Evolutionary conservation across 176 grass and related monocot genomes (phyloP).

Genomic region (Musa schizocarpa): DNA sequence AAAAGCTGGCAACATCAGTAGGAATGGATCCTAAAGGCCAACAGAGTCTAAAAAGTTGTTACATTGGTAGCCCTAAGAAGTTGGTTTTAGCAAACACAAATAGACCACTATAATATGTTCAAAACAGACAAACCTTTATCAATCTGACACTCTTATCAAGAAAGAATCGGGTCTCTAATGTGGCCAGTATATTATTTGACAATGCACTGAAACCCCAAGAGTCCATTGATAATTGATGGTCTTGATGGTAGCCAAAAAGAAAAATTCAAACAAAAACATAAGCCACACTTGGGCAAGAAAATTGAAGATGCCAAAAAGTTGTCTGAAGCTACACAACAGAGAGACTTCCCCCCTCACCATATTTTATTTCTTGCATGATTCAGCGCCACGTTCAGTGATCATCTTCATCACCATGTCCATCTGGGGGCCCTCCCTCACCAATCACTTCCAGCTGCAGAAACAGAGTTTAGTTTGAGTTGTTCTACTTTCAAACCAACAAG

Average conservation of each 20-base stretch:
- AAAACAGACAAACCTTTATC: not conserved
- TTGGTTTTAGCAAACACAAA: too few relatives aligned
- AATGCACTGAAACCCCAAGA: not conserved
- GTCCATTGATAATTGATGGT: not conserved
- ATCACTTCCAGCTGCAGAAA: slow-evolving; percentile 56
- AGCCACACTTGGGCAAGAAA: not conserved
- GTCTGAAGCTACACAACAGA: not conserved
- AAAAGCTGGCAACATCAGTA: too few relatives aligned
- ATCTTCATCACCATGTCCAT: slow-evolving; percentile 48
- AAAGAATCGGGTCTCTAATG: not conserved
- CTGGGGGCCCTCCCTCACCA: slow-evolving; percentile 43
- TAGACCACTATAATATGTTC: too few relatives aligned
- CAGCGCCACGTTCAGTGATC: slow-evolving; percentile 26
- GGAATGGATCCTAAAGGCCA: too few relatives aligned
- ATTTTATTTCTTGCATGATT: not conserved
- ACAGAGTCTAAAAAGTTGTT: too few relatives aligned
- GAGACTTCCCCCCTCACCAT: not conserved
- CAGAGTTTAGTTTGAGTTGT: slow-evolving; percentile 8
- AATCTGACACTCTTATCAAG: not conserved
- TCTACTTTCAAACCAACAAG: not conserved
- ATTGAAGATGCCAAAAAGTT: not conserved
- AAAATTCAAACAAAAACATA: not conserved
- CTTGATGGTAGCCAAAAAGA: not conserved
- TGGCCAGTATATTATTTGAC: not conserved
- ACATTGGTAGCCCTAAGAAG: not conserved